Percentiles rank a stretch among this genome's conserved stretches.
Evolutionary conservation across 2,329 filamentous ascomycete genomes (phyloP).

Genomic region (Fusarium humuli): DNA sequence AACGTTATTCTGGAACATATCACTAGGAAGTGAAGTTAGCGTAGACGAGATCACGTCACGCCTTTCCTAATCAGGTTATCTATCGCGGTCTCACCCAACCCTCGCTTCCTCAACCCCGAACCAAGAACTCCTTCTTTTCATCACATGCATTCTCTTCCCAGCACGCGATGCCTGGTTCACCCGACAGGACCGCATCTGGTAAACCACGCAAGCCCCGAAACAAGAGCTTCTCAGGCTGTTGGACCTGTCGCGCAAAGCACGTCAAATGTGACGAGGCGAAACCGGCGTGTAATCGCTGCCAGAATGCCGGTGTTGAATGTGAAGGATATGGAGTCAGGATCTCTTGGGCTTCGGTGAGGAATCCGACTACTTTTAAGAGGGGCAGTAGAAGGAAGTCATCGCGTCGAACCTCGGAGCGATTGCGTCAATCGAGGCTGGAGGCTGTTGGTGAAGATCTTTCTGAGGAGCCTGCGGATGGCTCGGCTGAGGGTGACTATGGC

Average conservation of each 20-base stretch:
- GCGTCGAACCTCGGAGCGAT: slow-evolving; percentile 8
- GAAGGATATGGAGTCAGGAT: slow-evolving; percentile 43
- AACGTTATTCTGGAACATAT: not conserved
- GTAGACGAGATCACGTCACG: not conserved
- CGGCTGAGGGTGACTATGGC: not conserved
- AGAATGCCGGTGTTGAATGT: slow-evolving; percentile 30
- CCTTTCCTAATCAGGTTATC: not conserved
- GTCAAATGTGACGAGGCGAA: slow-evolving; percentile 42
- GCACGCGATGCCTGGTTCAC: slow-evolving; percentile 24
- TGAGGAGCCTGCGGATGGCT: not conserved
- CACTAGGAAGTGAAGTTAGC: not conserved
- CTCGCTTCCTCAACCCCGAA: slow-evolving; percentile 3
- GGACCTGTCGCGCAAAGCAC: slow-evolving; percentile 45
- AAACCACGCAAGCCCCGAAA: slow-evolving; percentile 41
- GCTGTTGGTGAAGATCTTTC: not conserved
- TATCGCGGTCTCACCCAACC: slow-evolving; percentile 5
- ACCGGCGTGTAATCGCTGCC: slow-evolving; percentile 39
- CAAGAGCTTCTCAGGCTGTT: slow-evolving; percentile 45
- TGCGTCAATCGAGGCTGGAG: not conserved
- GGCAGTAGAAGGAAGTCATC: slow-evolving; percentile 17
- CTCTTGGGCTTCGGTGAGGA: slow-evolving; percentile 44
- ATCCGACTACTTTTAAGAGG: slow-evolving; percentile 34
- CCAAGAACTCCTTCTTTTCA: not conserved
- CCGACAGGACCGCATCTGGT: slow-evolving; percentile 14
- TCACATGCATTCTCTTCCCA: not conserved